A percentile compares a stretch with the other conserved stretches of the same genome.
phyloP scores from a whole-genome alignment of 2,329 filamentous ascomycete species.

The Metarhizium humberi region DNA sequence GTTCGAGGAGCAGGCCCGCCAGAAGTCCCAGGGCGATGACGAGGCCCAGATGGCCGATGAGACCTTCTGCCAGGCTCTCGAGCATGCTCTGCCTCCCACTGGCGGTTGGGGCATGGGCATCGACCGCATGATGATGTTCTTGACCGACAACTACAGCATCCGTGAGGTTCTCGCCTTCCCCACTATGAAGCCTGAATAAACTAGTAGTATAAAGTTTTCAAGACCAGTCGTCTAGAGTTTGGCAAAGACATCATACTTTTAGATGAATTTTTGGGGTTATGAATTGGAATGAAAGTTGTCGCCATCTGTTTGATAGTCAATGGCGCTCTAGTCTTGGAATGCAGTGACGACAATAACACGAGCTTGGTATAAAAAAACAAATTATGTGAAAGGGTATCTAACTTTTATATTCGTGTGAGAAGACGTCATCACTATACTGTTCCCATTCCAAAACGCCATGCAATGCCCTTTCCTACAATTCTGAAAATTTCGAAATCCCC shows the following conservation, averaged over 20 bases:
- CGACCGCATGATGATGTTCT: conserved; percentile 88
- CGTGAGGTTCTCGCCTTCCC: conserved; percentile 95
- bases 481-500: too few species aligned
- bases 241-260: background rate
- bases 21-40: conserved; percentile 95
- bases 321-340: background rate
- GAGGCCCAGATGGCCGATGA: conserved; percentile 95
- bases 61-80: conserved; percentile 84
- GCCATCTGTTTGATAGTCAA: background rate
- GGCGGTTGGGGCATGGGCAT: conserved; percentile 97
- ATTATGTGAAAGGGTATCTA: conserved; percentile 10
- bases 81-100: conserved; percentile 86
- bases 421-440: conserved; percentile 1
- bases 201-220: too few species aligned
- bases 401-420: conserved; percentile 1
- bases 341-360: background rate
- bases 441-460: conserved; percentile 15
- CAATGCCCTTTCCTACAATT: conserved; percentile 9
- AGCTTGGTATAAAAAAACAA: background rate
- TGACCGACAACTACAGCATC: conserved; percentile 89
- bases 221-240: background rate
- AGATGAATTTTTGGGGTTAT: background rate
- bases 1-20: conserved; percentile 80
- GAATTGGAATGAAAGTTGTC: background rate
- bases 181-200: conserved; percentile 84